phyloP scores from a whole-genome alignment of 352 stramenopile species.

The Thraustotheca clavata region DNA sequence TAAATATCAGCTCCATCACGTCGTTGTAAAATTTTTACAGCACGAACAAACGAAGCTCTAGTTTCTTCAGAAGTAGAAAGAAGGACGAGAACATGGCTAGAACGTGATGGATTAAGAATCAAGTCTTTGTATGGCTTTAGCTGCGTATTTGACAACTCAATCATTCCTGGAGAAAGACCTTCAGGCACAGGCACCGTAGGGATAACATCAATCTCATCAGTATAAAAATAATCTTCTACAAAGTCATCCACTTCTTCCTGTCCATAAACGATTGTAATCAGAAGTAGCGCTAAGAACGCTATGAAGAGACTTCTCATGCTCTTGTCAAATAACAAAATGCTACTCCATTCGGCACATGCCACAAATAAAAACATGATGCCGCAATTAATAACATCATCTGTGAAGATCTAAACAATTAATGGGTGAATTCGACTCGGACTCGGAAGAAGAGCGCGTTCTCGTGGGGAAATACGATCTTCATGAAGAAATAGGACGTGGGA shows the following conservation, averaged over 20 bases:
- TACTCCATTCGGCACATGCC: neutral
- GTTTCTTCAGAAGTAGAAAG: conserved; percentile 11
- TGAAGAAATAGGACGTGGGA: conserved; percentile 68
- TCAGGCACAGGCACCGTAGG: neutral
- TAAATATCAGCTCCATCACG: neutral
- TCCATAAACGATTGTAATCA: neutral
- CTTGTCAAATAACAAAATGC: neutral
- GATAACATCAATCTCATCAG: neutral
- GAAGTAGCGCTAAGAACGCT: neutral
- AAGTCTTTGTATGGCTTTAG: conserved; percentile 4
- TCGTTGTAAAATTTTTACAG: neutral
- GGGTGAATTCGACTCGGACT: conserved; percentile 22
- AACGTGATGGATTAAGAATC: neutral
- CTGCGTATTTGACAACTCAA: neutral
- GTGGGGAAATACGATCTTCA: conserved; percentile 56
- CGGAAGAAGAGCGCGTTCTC: neutral
- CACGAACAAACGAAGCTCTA: neutral
- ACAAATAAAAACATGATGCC: neutral
- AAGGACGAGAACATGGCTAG: conserved; percentile 8
- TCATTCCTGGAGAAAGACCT: neutral
- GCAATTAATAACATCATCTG: neutral
- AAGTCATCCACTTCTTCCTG: neutral
- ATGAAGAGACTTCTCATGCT: neutral
- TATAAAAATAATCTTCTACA: conserved; percentile 21
- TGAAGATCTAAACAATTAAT: neutral